Evolutionary conservation across 2,329 filamentous ascomycete species (phyloP), one percentile per base, ranked within the genome.

Genomic region (Drechslerella dactyloides): DNA sequence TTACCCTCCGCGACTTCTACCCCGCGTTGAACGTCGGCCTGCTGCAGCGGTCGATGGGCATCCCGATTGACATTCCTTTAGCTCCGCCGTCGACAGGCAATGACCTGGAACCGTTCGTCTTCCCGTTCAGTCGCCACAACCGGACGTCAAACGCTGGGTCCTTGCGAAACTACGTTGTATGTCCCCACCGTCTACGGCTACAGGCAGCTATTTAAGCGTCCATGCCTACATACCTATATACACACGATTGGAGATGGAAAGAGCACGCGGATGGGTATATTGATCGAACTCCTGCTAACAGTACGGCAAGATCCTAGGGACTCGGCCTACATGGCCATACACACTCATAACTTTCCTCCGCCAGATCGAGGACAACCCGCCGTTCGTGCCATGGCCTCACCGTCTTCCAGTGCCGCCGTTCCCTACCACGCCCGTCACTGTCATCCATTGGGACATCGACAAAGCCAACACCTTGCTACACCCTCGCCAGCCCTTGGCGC

Each of bases 161-260:
- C 10, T 33, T 72, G 1, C 64, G 68, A 35, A 72, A 72, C 17
- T 72, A 72, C 44, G 65, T 72, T 40, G 68, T 72, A 65, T 21
- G 44, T 19, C 1, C 19, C 5, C 15, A 48, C n/a, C n/a, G n/a
- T n/a, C n/a, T n/a, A n/a, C n/a, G n/a, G n/a, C n/a, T n/a, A n/a
- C n/a, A n/a, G n/a, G n/a, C n/a, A n/a, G n/a, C n/a, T n/a, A n/a
- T n/a, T n/a, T n/a, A n/a, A n/a, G n/a, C n/a, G n/a, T n/a, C n/a
- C n/a, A n/a, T n/a, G n/a, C n/a, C n/a, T n/a, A n/a, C n/a, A n/a
- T n/a, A n/a, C n/a, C n/a, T n/a, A n/a, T n/a, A n/a, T n/a, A n/a
- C 44, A 17, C 44, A n/a, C 7, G 7, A 24, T 30, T 7, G 24
- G 6, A 23, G 50, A 30, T 2, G 30, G 30, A 30, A 53, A 3